These are phyloP conservation scores for Sporisorium scitamineum DNA, from an alignment of 1,284 basidiomycete genomes.

Conservation along the genomic window DNA sequence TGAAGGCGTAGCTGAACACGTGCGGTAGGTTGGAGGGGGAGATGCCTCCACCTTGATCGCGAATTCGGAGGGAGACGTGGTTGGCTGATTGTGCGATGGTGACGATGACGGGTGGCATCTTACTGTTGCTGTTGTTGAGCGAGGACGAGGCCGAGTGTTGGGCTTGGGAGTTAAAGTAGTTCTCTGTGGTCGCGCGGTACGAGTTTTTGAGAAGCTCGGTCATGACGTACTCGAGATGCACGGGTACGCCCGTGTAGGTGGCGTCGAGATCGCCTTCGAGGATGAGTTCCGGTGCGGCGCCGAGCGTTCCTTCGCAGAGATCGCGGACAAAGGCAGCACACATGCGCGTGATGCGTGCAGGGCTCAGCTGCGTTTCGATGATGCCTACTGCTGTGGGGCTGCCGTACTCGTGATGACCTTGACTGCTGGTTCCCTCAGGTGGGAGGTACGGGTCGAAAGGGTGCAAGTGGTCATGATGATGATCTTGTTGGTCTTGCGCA, in stretches of 20 bases:
- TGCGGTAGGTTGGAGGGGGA: slow-evolving; percentile 78
- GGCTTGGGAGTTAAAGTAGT: slow-evolving; percentile 30
- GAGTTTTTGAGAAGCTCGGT: slow-evolving; percentile 78
- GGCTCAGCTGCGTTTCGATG: slow-evolving; percentile 59
- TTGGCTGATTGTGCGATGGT: slow-evolving; percentile 76
- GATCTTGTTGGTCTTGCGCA: slow-evolving; percentile 13
- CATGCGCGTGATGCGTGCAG: slow-evolving; percentile 67
- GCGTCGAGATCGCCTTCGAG: slow-evolving; percentile 52
- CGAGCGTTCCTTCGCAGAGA: slow-evolving; percentile 86
- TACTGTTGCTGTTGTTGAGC: not conserved
- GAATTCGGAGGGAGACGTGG: slow-evolving; percentile 81
- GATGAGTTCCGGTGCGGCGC: slow-evolving; percentile 74
- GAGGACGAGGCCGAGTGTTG: slow-evolving; percentile 1
- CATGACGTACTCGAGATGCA: slow-evolving; percentile 88
- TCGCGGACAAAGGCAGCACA: slow-evolving; percentile 81
- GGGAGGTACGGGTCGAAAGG: slow-evolving; percentile 44
- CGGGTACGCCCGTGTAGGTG: slow-evolving; percentile 79
- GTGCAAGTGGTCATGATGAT: slow-evolving; percentile 25
- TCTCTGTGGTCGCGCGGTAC: slow-evolving; percentile 79
- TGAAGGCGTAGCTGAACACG: slow-evolving; percentile 91
- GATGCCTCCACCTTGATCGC: slow-evolving; percentile 88
- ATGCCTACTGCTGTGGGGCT: slow-evolving; percentile 62
- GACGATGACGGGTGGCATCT: slow-evolving; percentile 75
- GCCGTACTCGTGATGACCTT: slow-evolving; percentile 42
- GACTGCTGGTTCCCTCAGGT: slow-evolving; percentile 20